Evolutionary conservation across 2,329 filamentous ascomycete species (phyloP).

Genomic region (Leptographium lundbergii): DNA sequence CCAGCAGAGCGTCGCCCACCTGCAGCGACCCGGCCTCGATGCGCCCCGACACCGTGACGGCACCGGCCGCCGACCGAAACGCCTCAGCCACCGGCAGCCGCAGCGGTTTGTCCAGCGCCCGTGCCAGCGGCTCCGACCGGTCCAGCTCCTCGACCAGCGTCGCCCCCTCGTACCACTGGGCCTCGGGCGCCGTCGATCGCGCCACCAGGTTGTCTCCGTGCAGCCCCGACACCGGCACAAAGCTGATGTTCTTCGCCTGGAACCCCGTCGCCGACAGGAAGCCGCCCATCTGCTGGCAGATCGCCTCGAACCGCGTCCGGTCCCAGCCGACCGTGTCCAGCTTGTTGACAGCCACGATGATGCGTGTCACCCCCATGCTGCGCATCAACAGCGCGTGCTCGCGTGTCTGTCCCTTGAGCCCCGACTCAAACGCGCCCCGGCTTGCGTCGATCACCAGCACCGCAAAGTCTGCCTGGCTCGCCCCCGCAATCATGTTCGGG

Average conservation of each 20-base stretch:
- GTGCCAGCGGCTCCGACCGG: conserved; percentile 57
- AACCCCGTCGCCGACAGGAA: conserved; percentile 80
- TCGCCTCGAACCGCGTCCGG: conserved; percentile 70
- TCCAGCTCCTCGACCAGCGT: conserved; percentile 80
- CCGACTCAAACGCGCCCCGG: conserved; percentile 85
- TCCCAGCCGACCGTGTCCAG: conserved; percentile 82
- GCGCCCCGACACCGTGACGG: conserved; percentile 73
- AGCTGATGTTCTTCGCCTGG: conserved; percentile 64
- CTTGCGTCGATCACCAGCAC: conserved; percentile 88
- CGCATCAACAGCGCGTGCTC: conserved; percentile 84
- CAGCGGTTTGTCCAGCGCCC: conserved; percentile 65
- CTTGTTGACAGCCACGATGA: conserved; percentile 92
- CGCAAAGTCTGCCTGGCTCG: conserved; percentile 90
- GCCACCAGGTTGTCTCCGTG: conserved; percentile 74
- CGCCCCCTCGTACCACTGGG: conserved; percentile 67
- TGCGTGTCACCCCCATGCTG: conserved; percentile 77
- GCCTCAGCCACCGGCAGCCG: conserved; percentile 82
- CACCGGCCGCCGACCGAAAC: conserved; percentile 69
- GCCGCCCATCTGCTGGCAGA: conserved; percentile 66
- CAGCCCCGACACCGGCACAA: conserved; percentile 82
- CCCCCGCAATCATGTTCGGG: conserved; percentile 97
- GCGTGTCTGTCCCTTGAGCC: conserved; percentile 82
- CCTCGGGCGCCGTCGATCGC: conserved; percentile 39
- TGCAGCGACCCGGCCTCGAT: conserved; percentile 78
- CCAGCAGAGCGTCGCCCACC: conserved; percentile 64